Conservation (phyloP, 148 eudicot genomes). For the Chenopodium quinoa region DNA sequence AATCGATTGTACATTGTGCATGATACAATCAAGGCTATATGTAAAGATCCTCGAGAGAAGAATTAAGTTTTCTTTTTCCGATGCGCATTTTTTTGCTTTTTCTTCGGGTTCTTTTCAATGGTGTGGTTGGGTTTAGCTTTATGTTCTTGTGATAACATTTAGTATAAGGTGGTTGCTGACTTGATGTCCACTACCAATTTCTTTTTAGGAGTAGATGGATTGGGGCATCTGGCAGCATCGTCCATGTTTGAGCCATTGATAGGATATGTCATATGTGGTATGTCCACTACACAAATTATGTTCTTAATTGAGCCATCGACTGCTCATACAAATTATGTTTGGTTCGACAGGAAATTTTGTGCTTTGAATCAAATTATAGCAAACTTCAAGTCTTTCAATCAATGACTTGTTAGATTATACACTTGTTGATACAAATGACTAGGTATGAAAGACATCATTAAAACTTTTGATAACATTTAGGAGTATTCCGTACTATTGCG, state of each 20-base stretch:
- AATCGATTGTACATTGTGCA: no score
- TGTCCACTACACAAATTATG: not conserved
- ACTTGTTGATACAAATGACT: no score
- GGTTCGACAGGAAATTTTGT: no score
- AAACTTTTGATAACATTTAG: no score
- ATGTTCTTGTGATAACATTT: not conserved
- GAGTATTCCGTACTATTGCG: no score
- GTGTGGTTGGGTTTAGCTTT: constrained; percentile 4
- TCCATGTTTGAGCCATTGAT: not conserved
- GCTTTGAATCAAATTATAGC: no score
- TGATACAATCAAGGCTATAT: no score
- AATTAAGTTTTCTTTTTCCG: not conserved
- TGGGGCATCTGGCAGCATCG: not conserved
- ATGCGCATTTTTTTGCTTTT: constrained; percentile 2
- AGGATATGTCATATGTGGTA: not conserved
- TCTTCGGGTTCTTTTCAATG: not conserved
- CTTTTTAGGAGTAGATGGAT: not conserved
- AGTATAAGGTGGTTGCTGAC: constrained; percentile 9
- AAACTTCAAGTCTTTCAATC: no score
- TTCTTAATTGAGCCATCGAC: not conserved
- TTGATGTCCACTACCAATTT: not conserved
- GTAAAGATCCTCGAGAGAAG: not conserved
- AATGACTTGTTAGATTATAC: no score
- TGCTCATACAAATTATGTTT: no score
- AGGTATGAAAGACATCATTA: no score